A percentile compares a stretch with the other conserved stretches of the same genome.
phyloP scores from a whole-genome alignment of 805 yeast species.

The Priceomyces castillae region DNA sequence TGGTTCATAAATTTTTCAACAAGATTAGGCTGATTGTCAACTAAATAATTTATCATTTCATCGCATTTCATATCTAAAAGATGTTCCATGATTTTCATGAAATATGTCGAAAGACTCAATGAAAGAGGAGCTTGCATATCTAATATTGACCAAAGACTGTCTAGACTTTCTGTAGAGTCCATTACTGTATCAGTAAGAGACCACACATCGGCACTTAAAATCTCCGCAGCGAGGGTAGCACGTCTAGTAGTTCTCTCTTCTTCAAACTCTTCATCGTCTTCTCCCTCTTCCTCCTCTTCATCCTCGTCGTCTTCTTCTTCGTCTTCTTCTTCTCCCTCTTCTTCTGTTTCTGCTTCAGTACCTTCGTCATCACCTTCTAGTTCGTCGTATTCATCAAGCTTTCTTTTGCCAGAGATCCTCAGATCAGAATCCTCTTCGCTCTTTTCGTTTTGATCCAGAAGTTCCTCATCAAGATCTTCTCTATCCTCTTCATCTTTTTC shows the following conservation, averaged over 20 bases:
- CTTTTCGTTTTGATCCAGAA: not conserved
- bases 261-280: conserved; percentile 31
- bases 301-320: conserved; percentile 30
- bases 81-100: conserved; percentile 85
- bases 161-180: conserved; percentile 64
- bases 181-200: conserved; percentile 85
- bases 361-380: conserved; percentile 9
- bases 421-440: not conserved
- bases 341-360: conserved; percentile 2
- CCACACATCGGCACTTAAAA: conserved; percentile 91
- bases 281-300: conserved; percentile 20
- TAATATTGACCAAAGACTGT: conserved; percentile 75
- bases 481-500: conserved; percentile 5
- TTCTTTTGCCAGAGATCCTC: not conserved
- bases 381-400: conserved; percentile 7
- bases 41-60: conserved; percentile 43
- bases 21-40: conserved; percentile 40
- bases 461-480: not conserved
- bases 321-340: conserved; percentile 9
- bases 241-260: conserved; percentile 35
- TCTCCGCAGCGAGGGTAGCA: conserved; percentile 70
- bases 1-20: conserved; percentile 44
- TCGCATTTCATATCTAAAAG: conserved; percentile 48
- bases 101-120: conserved; percentile 77
- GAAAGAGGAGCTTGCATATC: conserved; percentile 67